Conservation (phyloP, 2,329 filamentous ascomycete species). For the Diaporthe amygdali region DNA sequence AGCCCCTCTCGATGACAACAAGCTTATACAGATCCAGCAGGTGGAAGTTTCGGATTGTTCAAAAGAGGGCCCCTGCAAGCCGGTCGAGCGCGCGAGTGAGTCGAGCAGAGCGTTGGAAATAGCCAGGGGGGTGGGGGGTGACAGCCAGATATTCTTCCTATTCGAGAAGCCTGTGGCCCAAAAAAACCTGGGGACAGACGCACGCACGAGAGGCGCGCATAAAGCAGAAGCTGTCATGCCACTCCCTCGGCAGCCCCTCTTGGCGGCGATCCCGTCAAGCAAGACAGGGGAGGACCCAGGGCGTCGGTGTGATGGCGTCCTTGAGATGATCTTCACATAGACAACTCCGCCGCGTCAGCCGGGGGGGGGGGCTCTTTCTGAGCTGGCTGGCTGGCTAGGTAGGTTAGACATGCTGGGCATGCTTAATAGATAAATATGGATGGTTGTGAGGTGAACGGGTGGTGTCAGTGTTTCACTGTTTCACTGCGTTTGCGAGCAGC, state of each 20-base stretch:
- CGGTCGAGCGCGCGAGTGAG: neutral
- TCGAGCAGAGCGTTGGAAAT: neutral
- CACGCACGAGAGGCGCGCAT: neutral
- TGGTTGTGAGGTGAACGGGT: neutral
- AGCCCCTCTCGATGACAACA: neutral
- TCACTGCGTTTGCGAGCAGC: conserved; percentile 18
- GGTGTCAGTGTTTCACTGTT: neutral
- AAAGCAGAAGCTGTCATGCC: neutral
- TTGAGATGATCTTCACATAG: neutral
- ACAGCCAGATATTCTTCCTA: conserved; percentile 1
- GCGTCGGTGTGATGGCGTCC: neutral
- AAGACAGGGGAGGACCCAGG: conserved; percentile 2
- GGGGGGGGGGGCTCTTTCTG: neutral
- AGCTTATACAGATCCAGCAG: conserved; percentile 19
- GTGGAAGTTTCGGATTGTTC: conserved; percentile 16
- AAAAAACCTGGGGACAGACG: neutral
- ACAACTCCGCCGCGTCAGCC: neutral
- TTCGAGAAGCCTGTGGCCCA: neutral
- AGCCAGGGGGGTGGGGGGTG: neutral
- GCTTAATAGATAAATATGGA: no score
- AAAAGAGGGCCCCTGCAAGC: conserved; percentile 16
- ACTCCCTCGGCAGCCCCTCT: conserved; percentile 1
- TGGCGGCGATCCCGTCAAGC: conserved; percentile 11
- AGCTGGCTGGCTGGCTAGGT: no score
- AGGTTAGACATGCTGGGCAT: no score